phyloP scores from a whole-genome alignment of 345 rosid genomes.

The thale cress (Arabidopsis thaliana) region DNA sequence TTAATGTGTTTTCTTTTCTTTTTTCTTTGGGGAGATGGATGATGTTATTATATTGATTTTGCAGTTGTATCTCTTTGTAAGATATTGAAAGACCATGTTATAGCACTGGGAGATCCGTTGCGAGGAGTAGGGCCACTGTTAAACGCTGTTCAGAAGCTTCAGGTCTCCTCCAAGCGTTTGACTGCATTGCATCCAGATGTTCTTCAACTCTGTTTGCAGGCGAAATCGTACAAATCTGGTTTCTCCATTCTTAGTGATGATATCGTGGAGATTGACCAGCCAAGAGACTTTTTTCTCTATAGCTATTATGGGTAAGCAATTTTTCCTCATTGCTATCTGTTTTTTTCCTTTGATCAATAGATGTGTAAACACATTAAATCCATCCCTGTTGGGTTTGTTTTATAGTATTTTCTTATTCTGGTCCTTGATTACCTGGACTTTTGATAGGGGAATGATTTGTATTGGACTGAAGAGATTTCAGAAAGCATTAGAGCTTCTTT shows the following conservation, averaged over 20 bases:
- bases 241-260: constrained; percentile 82
- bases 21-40: constrained; percentile 14
- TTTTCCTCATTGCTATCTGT: constrained; percentile 31
- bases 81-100: constrained; percentile 80
- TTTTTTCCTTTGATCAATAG: neutral
- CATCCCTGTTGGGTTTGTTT: neutral
- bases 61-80: constrained; percentile 77
- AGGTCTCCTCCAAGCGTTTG: constrained; percentile 72
- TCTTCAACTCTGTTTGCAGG: constrained; percentile 82
- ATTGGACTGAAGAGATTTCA: constrained; percentile 78
- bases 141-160: constrained; percentile 75
- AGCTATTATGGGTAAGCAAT: constrained; percentile 86
- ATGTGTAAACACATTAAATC: neutral
- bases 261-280: constrained; percentile 86
- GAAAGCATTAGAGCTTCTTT: constrained; percentile 94
- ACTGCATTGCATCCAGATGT: constrained; percentile 87
- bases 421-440: constrained; percentile 20
- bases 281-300: constrained; percentile 85
- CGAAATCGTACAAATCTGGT: constrained; percentile 81
- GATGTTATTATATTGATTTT: constrained; percentile 30
- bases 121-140: constrained; percentile 81
- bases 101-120: constrained; percentile 65
- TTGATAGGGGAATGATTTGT: constrained; percentile 91
- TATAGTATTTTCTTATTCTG: neutral
- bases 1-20: neutral